These are phyloP conservation scores for Dendrobium chrysotoxum DNA, from an alignment of 106 monocot species.

Conservation along the genomic window DNA sequence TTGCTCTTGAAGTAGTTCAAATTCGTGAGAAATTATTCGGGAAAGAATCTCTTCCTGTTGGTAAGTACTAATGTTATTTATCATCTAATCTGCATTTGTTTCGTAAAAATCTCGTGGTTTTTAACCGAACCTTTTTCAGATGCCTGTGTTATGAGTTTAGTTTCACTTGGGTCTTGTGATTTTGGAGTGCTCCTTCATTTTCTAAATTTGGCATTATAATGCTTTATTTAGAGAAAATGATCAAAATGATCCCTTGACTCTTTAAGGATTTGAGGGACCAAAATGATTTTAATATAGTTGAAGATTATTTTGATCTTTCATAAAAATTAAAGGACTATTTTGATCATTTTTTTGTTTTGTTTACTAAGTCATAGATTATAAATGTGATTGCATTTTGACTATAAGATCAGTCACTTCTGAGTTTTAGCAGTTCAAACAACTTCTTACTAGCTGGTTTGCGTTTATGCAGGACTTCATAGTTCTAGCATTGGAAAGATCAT, in stretches of 20 bases:
- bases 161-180: neutral
- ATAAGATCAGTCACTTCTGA: neutral
- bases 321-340: no score
- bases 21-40: conserved; percentile 72
- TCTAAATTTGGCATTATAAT: no score
- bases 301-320: no score
- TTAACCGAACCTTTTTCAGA: no score
- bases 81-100: neutral
- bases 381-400: neutral
- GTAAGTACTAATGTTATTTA: conserved; percentile 22
- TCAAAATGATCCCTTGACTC: no score
- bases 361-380: neutral
- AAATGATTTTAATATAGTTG: no score
- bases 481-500: neutral
- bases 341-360: no score
- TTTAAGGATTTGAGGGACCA: no score
- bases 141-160: neutral
- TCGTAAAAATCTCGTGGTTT: neutral
- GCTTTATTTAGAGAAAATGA: neutral
- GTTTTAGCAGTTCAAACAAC: neutral
- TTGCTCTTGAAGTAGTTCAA: conserved; percentile 54
- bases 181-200: no score
- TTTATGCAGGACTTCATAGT: neutral
- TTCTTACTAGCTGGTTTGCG: neutral
- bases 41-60: conserved; percentile 68